These are phyloP conservation scores for Vitellaria paradoxa DNA, from an alignment of 179 eudicot species.

Conservation along the genomic window DNA sequence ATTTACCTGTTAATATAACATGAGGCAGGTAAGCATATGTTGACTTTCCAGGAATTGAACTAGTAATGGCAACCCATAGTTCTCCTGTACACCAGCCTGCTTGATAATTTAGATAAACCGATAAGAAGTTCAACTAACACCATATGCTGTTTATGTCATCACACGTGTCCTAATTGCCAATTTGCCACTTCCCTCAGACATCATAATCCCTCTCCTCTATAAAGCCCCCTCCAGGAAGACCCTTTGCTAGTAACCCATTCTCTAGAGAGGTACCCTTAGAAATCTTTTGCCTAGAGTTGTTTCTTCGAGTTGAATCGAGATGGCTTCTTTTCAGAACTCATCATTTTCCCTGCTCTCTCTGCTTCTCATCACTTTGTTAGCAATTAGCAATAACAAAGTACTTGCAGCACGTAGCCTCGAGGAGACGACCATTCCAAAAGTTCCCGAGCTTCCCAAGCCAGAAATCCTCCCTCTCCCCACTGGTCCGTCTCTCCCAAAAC, in stretches of 20 bases:
- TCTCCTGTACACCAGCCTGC: no score
- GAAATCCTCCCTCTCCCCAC: conserved; percentile 16
- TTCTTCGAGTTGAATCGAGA: conserved; percentile 1
- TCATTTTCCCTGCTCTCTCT: not conserved
- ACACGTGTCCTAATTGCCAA: no score
- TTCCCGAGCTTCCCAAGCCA: conserved; percentile 34
- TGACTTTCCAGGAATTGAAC: no score
- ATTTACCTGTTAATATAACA: no score
- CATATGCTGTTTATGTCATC: no score
- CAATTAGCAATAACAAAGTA: conserved; percentile 11
- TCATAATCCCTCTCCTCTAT: not conserved
- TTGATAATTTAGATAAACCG: not conserved
- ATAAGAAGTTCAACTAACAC: conserved; percentile 15
- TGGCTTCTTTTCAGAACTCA: conserved; percentile 20
- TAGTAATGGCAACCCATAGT: no score
- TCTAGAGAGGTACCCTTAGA: no score
- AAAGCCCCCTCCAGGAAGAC: not conserved
- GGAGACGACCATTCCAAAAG: conserved; percentile 11
- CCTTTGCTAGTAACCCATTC: not conserved
- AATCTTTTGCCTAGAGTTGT: not conserved
- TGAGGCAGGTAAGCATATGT: no score
- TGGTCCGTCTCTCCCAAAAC: not conserved
- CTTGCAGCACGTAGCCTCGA: conserved; percentile 27
- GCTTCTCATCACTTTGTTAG: conserved; percentile 5
- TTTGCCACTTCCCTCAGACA: no score